phyloP scores from a whole-genome alignment of 768 basidiomycete genomes.

The Rhizopogon roseolus region DNA sequence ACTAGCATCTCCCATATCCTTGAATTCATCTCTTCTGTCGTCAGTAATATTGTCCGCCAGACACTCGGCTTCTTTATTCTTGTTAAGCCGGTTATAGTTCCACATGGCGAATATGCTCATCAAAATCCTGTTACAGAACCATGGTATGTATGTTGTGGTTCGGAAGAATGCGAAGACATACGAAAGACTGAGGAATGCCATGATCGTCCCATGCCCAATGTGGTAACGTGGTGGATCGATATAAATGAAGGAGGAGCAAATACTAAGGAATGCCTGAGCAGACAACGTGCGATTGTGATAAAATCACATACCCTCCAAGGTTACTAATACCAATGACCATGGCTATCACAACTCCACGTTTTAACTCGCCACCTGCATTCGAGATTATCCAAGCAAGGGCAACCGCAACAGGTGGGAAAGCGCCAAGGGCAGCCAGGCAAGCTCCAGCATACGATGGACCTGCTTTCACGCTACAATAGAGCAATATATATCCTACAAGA shows the following conservation, averaged over 20 bases:
- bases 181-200: conserved; percentile 28
- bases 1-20: conserved; percentile 46
- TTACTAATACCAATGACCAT: conserved; percentile 53
- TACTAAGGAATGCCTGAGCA: conserved; percentile 13
- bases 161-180: conserved; percentile 6
- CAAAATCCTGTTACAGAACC: conserved; percentile 33
- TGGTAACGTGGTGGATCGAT: conserved; percentile 31
- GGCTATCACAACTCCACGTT: conserved; percentile 46
- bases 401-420: conserved; percentile 45
- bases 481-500: conserved; percentile 46
- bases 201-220: conserved; percentile 31
- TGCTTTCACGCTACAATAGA: conserved; percentile 29
- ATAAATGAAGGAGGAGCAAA: conserved; percentile 39
- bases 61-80: conserved; percentile 41
- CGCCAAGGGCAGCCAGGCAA: conserved; percentile 46
- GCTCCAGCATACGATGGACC: conserved; percentile 38
- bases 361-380: conserved; percentile 55
- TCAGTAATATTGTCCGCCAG: conserved; percentile 37
- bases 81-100: conserved; percentile 45
- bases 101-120: conserved; percentile 41
- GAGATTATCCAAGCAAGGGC: conserved; percentile 49
- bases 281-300: conserved; percentile 6
- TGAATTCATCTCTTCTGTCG: conserved; percentile 35
- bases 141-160: conserved; percentile 16
- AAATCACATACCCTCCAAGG: conserved; percentile 38